A percentile compares a stretch with the other conserved stretches of the same genome.
Conservation (phyloP, 1,284 basidiomycete genomes). For the Irpex sp. region DNA sequence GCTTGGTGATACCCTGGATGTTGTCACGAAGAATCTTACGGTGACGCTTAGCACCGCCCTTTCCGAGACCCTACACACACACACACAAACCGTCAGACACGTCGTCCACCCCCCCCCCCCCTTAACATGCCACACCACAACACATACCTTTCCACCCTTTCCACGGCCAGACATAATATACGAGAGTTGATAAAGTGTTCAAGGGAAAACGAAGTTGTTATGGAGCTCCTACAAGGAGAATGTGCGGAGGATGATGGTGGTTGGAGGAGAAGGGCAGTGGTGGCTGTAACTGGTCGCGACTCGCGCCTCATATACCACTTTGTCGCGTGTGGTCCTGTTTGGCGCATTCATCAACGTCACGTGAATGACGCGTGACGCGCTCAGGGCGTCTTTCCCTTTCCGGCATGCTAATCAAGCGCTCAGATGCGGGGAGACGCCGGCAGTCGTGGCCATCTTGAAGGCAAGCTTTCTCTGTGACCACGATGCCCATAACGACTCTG, state of each 20-base stretch:
- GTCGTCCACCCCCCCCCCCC: background rate
- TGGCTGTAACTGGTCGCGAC: conserved; percentile 1
- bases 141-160: conserved; percentile 44
- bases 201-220: background rate
- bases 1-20: conserved; percentile 63
- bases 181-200: conserved; percentile 2
- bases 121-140: too few species aligned
- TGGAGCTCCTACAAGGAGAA: background rate
- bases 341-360: conserved; percentile 12
- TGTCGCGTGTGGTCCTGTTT: conserved; percentile 18
- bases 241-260: conserved; percentile 9
- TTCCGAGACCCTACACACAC: conserved; percentile 28
- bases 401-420: background rate
- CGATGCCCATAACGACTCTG: conserved; percentile 58
- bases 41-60: conserved; percentile 52
- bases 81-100: background rate
- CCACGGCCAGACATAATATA: conserved; percentile 55
- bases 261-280: conserved; percentile 3
- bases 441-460: background rate
- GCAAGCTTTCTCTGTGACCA: too few species aligned
- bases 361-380: conserved; percentile 6
- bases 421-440: background rate
- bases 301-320: conserved; percentile 11
- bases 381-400: background rate
- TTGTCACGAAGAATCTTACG: conserved; percentile 64